These are phyloP conservation scores for Fusarium circinatum DNA, from an alignment of 2,329 filamentous ascomycete species.

Conservation along the genomic window DNA sequence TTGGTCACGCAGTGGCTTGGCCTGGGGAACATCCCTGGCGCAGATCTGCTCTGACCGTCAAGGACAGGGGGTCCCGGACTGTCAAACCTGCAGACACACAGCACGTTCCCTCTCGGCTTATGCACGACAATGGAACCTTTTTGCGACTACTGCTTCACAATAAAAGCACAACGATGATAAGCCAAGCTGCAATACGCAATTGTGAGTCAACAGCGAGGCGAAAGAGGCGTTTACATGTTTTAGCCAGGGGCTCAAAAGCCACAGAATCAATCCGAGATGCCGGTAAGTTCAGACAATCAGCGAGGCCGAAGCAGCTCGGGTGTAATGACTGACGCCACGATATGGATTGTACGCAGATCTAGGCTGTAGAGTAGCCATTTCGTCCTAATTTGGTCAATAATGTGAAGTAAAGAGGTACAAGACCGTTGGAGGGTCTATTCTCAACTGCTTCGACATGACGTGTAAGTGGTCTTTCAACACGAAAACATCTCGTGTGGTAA, in stretches of 20 bases:
- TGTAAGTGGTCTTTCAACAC: not conserved
- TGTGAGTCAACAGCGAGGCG: not conserved
- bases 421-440: not conserved
- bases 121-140: slow-evolving; percentile 9
- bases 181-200: not conserved
- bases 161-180: not conserved
- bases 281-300: not conserved
- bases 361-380: not conserved
- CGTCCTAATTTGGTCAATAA: not conserved
- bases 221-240: slow-evolving; percentile 9
- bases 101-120: slow-evolving; percentile 24
- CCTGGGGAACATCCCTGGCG: slow-evolving; percentile 23
- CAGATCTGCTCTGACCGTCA: slow-evolving; percentile 23
- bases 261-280: not conserved
- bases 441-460: not conserved
- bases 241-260: slow-evolving; percentile 1
- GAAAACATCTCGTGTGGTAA: not conserved
- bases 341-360: not conserved
- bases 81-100: slow-evolving; percentile 31
- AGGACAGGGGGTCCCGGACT: slow-evolving; percentile 28
- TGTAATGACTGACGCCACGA: slow-evolving; percentile 20
- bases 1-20: slow-evolving; percentile 11
- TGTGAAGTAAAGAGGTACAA: not conserved
- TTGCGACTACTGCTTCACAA: not conserved
- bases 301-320: slow-evolving; percentile 5